Evolutionary conservation across 129 eudicot genomes (phyloP).

Genomic region (Flaveria brownii): DNA sequence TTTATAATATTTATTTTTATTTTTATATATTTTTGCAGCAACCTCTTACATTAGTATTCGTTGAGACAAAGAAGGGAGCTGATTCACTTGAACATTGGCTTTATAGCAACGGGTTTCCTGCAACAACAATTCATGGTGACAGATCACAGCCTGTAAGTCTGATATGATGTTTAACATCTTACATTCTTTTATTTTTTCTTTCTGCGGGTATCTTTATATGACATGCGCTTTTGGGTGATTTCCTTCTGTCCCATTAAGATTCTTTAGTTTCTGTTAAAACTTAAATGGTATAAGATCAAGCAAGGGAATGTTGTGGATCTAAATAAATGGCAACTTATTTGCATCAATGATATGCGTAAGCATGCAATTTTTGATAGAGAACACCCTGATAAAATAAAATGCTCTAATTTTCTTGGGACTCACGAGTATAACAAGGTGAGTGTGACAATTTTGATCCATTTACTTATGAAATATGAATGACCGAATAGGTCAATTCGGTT

Average conservation of each 20-base stretch:
- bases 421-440: not conserved
- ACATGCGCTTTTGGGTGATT: not conserved
- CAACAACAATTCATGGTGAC: slow-evolving; percentile 73
- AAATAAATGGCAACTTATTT: not conserved
- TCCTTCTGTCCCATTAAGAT: not conserved
- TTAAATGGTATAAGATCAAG: not conserved
- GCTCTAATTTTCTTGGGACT: not conserved
- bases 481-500: not conserved
- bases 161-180: slow-evolving; percentile 1
- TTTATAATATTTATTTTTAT: not conserved
- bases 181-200: not conserved
- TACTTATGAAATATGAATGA: not conserved
- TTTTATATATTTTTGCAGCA: slow-evolving; percentile 42
- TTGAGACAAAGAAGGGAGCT: slow-evolving; percentile 77
- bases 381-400: not conserved
- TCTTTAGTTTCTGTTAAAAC: not conserved
- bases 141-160: slow-evolving; percentile 60
- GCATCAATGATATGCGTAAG: not conserved
- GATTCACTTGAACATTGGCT: slow-evolving; percentile 74
- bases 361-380: not conserved
- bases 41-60: slow-evolving; percentile 72
- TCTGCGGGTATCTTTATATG: not conserved
- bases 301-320: not conserved
- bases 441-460: not conserved
- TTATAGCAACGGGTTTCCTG: slow-evolving; percentile 60